These are phyloP conservation scores for Tremellales sp. DNA, from an alignment of 1,284 basidiomycete species.

Conservation along the genomic window DNA sequence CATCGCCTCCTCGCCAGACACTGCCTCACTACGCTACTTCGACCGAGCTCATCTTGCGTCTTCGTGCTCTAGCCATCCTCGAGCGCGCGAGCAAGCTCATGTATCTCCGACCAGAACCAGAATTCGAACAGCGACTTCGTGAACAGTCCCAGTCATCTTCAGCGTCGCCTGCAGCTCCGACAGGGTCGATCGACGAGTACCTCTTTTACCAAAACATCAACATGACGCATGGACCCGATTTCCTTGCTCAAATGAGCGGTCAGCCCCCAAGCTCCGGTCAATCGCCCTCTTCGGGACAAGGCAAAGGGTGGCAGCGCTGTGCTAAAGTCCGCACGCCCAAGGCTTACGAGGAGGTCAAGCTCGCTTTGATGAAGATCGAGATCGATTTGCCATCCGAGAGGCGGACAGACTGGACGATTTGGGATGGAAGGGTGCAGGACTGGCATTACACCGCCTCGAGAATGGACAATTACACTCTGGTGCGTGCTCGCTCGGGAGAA, in stretches of 20 bases:
- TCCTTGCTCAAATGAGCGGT: background rate
- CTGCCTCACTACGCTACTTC: slow-evolving; percentile 20
- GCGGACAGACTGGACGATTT: slow-evolving; percentile 31
- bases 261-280: background rate
- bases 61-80: slow-evolving; percentile 27
- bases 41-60: slow-evolving; percentile 21
- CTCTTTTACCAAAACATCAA: slow-evolving; percentile 12
- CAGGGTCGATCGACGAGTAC: slow-evolving; percentile 25
- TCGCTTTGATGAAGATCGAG: slow-evolving; percentile 28
- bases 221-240: background rate
- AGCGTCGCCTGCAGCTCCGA: slow-evolving; percentile 6
- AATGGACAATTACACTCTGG: slow-evolving; percentile 28
- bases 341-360: slow-evolving; percentile 29
- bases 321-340: slow-evolving; percentile 30
- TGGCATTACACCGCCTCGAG: slow-evolving; percentile 23
- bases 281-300: background rate
- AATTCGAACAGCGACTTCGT: slow-evolving; percentile 16
- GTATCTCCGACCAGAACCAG: slow-evolving; percentile 35
- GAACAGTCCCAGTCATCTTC: slow-evolving; percentile 5
- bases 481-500: slow-evolving; percentile 13
- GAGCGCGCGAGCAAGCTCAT: slow-evolving; percentile 37
- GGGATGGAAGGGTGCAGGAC: slow-evolving; percentile 25
- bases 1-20: slow-evolving; percentile 4
- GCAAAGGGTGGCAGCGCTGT: slow-evolving; percentile 21
- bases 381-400: slow-evolving; percentile 32